phyloP scores from a whole-genome alignment of 768 basidiomycete species.

The Trametes cinnabarina region DNA sequence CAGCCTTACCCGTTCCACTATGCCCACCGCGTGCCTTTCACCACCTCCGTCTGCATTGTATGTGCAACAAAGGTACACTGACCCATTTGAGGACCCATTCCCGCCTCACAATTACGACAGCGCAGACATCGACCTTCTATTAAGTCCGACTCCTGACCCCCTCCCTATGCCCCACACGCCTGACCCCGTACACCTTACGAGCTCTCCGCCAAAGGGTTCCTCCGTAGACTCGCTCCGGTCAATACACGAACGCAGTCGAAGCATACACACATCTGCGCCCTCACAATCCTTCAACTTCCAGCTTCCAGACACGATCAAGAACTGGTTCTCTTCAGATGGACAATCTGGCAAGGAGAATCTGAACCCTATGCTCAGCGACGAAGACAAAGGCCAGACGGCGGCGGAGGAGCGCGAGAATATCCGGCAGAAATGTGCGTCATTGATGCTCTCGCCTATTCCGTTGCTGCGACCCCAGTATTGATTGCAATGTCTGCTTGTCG shows the following conservation, averaged over 20 bases:
- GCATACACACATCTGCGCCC: conserved; percentile 27
- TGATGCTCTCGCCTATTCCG: not conserved
- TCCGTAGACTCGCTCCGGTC: conserved; percentile 27
- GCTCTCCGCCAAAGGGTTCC: conserved; percentile 22
- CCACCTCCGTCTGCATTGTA: conserved; percentile 31
- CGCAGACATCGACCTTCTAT: conserved; percentile 25
- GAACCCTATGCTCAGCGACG: conserved; percentile 24
- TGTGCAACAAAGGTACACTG: conserved; percentile 17
- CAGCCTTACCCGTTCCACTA: conserved; percentile 54
- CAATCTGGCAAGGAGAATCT: conserved; percentile 20
- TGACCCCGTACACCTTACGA: conserved; percentile 24
- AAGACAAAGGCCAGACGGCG: conserved; percentile 21
- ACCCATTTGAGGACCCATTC: conserved; percentile 26
- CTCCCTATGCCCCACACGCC: conserved; percentile 34
- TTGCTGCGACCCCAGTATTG: not conserved
- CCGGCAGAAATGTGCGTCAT: conserved; percentile 24
- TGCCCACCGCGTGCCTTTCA: conserved; percentile 62
- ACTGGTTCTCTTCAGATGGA: conserved; percentile 27
- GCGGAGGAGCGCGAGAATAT: conserved; percentile 25
- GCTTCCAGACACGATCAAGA: conserved; percentile 20
- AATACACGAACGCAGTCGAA: conserved; percentile 26
- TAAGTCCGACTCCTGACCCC: conserved; percentile 28
- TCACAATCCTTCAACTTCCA: conserved; percentile 20
- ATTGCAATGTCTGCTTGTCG: not conserved
- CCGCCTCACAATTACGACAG: conserved; percentile 16